phyloP scores from a whole-genome alignment of 306 rosid genomes.

The Lithocarpus polystachyus region DNA sequence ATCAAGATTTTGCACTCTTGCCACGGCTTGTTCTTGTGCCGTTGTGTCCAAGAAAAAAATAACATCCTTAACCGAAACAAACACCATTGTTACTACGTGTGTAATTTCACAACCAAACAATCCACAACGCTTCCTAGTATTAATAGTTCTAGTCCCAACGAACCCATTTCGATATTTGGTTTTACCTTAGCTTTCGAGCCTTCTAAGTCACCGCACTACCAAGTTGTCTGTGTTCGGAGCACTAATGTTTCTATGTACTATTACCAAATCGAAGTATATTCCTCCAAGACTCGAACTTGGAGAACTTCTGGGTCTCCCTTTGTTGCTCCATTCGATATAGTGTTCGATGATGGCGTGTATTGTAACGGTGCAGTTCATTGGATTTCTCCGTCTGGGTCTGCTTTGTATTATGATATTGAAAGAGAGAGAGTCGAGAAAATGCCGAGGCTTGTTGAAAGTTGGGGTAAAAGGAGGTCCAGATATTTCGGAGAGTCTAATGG shows the following conservation, averaged over 20 bases:
- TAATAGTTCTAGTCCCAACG: neutral
- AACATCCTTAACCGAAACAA: neutral
- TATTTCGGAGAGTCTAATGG: constrained; percentile 17
- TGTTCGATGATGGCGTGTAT: constrained; percentile 21
- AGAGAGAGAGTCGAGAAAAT: constrained; percentile 16
- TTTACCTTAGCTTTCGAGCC: constrained; percentile 33
- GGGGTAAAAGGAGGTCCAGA: constrained; percentile 2
- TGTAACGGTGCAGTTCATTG: constrained; percentile 37
- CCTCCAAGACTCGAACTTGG: constrained; percentile 29
- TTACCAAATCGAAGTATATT: constrained; percentile 29
- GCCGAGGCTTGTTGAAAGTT: constrained; percentile 5
- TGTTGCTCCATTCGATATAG: constrained; percentile 12
- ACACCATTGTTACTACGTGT: constrained; percentile 5
- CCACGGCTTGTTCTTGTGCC: constrained; percentile 32
- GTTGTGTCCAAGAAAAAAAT: neutral
- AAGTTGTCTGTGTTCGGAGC: constrained; percentile 17
- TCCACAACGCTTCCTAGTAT: constrained; percentile 19
- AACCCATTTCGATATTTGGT: neutral
- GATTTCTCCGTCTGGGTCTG: constrained; percentile 5
- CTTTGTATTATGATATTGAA: constrained; percentile 9
- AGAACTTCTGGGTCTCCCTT: constrained; percentile 1
- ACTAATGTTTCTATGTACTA: neutral
- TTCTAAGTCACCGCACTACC: constrained; percentile 15
- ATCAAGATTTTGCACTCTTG: constrained; percentile 22
- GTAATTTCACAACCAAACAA: constrained; percentile 30